Conservation (phyloP, 2,329 filamentous ascomycete genomes). For the Hymenoscyphus fraxineus region DNA sequence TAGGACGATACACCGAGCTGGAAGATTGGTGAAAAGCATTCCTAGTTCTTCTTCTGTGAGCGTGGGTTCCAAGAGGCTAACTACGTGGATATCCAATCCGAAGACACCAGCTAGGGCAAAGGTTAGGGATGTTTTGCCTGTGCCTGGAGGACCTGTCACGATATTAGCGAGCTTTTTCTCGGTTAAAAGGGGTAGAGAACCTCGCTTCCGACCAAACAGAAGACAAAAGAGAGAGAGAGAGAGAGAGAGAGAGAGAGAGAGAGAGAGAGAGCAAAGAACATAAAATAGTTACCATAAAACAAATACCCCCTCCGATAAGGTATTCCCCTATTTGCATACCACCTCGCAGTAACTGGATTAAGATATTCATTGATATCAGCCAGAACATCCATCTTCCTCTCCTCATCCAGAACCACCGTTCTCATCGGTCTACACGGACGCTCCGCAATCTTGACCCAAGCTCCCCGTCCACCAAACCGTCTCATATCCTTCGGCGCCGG, state of each 20-base stretch:
- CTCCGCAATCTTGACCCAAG: constrained; percentile 59
- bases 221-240: too few relatives aligned
- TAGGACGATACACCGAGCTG: constrained; percentile 66
- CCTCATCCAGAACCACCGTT: constrained; percentile 61
- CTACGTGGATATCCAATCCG: constrained; percentile 67
- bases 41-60: constrained; percentile 65
- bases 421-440: constrained; percentile 58
- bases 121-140: constrained; percentile 71
- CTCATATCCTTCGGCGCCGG: constrained; percentile 45
- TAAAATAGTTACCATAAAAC: constrained; percentile 53
- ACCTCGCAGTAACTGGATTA: constrained; percentile 60
- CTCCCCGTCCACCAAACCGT: constrained; percentile 41
- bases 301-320: constrained; percentile 83
- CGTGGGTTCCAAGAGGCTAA: constrained; percentile 59
- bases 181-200: constrained; percentile 53
- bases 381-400: constrained; percentile 56
- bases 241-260: too few relatives aligned
- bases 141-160: constrained; percentile 64
- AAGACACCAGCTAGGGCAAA: constrained; percentile 68
- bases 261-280: too few relatives aligned
- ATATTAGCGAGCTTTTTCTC: constrained; percentile 60
- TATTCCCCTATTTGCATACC: constrained; percentile 81
- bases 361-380: constrained; percentile 62
- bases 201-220: too few relatives aligned
- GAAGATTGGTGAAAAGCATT: constrained; percentile 62